Percentiles rank a stretch among this genome's conserved stretches.
These are phyloP conservation scores for Acacia confusa DNA, from an alignment of 306 rosid genomes.

Conservation along the genomic window DNA sequence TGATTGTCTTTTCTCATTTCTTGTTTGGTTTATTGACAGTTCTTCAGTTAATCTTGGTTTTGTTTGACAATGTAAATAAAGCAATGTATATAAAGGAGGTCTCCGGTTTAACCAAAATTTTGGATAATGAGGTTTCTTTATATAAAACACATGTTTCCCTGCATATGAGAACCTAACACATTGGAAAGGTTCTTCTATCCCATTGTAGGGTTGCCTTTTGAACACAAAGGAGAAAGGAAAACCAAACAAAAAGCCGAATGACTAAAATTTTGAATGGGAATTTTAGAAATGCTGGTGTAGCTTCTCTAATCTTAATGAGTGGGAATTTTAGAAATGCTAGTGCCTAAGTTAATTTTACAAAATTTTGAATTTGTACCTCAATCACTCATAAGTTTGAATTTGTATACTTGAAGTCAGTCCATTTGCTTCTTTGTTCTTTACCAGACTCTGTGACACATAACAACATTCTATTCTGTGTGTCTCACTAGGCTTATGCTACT, in stretches of 20 bases:
- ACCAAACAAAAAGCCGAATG: not conserved
- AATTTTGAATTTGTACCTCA: not conserved
- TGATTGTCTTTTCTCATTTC: conserved; percentile 5
- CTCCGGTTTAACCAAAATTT: not conserved
- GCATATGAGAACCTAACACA: not conserved
- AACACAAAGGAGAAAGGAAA: not conserved
- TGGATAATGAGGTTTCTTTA: not conserved
- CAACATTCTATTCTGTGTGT: not conserved
- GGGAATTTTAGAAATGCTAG: too few species aligned
- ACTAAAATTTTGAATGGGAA: too few species aligned
- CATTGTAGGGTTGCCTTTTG: not conserved
- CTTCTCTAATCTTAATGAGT: too few species aligned
- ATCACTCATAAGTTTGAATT: not conserved
- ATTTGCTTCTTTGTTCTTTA: not conserved
- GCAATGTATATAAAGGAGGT: conserved; percentile 8
- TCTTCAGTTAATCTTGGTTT: conserved; percentile 11
- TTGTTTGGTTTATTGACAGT: not conserved
- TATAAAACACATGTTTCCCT: not conserved
- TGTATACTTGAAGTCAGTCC: not conserved
- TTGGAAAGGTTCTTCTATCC: not conserved
- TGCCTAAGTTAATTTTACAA: too few species aligned
- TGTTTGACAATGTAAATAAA: conserved; percentile 9
- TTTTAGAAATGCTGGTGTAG: too few species aligned
- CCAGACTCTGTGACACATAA: not conserved
- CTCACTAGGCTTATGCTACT: conserved; percentile 72